Percentiles rank a stretch among this genome's conserved stretches.
Evolutionary conservation across 2,329 filamentous ascomycete species (phyloP).

Genomic region (Sclerotinia spermophila): DNA sequence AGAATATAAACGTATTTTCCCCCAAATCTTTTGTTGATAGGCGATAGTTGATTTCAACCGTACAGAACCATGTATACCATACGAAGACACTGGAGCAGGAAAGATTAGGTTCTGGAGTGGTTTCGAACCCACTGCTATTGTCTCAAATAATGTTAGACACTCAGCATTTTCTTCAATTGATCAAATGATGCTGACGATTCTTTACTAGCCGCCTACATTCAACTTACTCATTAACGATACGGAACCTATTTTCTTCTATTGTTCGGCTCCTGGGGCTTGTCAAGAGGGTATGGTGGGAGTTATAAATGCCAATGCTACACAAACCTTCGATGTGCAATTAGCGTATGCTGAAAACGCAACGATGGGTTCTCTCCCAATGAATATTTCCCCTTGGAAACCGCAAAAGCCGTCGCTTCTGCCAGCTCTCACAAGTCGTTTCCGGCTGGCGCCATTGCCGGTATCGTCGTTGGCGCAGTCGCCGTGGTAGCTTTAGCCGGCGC

Average conservation of each 20-base stretch:
- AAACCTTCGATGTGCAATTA: conserved; percentile 48
- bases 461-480: conserved; percentile 46
- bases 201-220: conserved; percentile 40
- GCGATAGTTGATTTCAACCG: background rate
- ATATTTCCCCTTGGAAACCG: conserved; percentile 48
- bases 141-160: conserved; percentile 41
- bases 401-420: background rate
- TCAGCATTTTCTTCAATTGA: conserved; percentile 7
- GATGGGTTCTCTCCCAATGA: conserved; percentile 54
- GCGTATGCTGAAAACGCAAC: conserved; percentile 46
- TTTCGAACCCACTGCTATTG: conserved; percentile 44
- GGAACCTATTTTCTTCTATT: conserved; percentile 66
- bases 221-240: conserved; percentile 54
- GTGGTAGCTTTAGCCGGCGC: conserved; percentile 44
- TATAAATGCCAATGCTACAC: conserved; percentile 61
- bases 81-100: conserved; percentile 49
- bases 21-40: background rate
- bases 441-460: conserved; percentile 55
- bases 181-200: conserved; percentile 11
- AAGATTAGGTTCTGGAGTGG: conserved; percentile 54
- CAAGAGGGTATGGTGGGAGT: conserved; percentile 70
- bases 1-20: conserved; percentile 43
- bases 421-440: conserved; percentile 32
- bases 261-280: conserved; percentile 64
- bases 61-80: conserved; percentile 59